Conservation (phyloP, 768 basidiomycete genomes). For the Panus rudis region DNA sequence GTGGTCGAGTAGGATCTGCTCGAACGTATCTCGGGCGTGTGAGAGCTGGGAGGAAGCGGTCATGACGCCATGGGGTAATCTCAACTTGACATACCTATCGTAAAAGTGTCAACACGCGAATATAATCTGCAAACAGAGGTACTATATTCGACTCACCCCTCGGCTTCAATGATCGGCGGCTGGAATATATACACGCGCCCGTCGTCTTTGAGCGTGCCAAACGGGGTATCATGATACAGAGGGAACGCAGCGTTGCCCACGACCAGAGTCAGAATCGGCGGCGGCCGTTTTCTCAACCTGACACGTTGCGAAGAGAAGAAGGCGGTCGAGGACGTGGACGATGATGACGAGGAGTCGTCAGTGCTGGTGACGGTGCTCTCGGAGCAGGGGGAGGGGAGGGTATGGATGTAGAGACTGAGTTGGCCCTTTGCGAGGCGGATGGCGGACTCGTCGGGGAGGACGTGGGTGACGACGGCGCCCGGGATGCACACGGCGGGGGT, state of each 20-base stretch:
- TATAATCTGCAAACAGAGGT: neutral
- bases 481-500: too few relatives aligned
- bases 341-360: too few relatives aligned
- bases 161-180: slow-evolving; percentile 6
- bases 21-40: slow-evolving; percentile 12
- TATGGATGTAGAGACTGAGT: slow-evolving; percentile 12
- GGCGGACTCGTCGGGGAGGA: slow-evolving; percentile 13
- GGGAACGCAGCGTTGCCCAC: slow-evolving; percentile 11
- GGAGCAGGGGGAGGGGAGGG: neutral
- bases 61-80: slow-evolving; percentile 8
- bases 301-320: too few relatives aligned
- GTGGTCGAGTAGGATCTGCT: slow-evolving; percentile 16
- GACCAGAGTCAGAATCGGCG: slow-evolving; percentile 7
- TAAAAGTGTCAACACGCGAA: neutral
- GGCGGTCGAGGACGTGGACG: too few relatives aligned
- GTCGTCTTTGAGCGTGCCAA: slow-evolving; percentile 11
- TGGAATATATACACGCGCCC: slow-evolving; percentile 11
- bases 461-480: slow-evolving; percentile 11
- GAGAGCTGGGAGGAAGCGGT: slow-evolving; percentile 6
- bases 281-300: too few relatives aligned
- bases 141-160: slow-evolving; percentile 5
- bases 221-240: slow-evolving; percentile 7
- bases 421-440: slow-evolving; percentile 13
- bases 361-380: too few relatives aligned
- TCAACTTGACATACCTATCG: slow-evolving; percentile 7